Conservation (phyloP, 768 basidiomycete genomes). For the Termitomyces sp. region DNA sequence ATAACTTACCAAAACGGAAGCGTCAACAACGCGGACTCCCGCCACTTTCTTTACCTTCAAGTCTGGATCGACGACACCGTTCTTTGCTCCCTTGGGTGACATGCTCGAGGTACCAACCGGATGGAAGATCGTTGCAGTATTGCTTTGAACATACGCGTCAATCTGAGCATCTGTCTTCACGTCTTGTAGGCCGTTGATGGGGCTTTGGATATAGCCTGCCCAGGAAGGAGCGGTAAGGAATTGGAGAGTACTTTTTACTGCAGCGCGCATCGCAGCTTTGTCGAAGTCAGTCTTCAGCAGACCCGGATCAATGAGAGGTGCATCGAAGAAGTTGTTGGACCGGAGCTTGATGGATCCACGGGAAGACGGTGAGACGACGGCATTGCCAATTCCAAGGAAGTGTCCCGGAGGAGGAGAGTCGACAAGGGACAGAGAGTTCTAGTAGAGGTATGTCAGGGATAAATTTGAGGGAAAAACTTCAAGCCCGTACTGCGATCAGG, state of each 20-base stretch:
- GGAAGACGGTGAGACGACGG: slow-evolving; percentile 3
- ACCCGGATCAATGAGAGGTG: slow-evolving; percentile 6
- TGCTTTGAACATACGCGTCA: not conserved
- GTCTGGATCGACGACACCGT: slow-evolving; percentile 27
- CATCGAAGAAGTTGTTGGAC: slow-evolving; percentile 2
- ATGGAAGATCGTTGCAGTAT: slow-evolving; percentile 9
- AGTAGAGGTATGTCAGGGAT: not conserved
- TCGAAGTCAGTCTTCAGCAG: slow-evolving; percentile 3
- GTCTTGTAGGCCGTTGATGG: not conserved
- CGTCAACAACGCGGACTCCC: slow-evolving; percentile 28
- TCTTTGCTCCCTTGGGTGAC: slow-evolving; percentile 15
- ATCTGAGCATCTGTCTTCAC: slow-evolving; percentile 3
- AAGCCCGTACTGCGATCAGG: not conserved
- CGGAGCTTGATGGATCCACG: slow-evolving; percentile 6
- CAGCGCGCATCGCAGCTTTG: slow-evolving; percentile 3
- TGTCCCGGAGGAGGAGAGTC: slow-evolving; percentile 2
- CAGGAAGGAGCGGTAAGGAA: slow-evolving; percentile 4
- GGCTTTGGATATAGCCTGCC: not conserved
- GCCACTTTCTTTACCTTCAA: slow-evolving; percentile 22
- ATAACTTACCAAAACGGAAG: slow-evolving; percentile 17
- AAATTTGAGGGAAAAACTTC: not conserved
- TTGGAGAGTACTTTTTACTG: slow-evolving; percentile 2
- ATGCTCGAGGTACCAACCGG: slow-evolving; percentile 19
- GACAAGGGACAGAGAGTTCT: slow-evolving; percentile 1
- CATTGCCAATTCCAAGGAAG: slow-evolving; percentile 2